phyloP scores from a whole-genome alignment of 1,139 yeast species.

The Kodamaea alishanica region DNA sequence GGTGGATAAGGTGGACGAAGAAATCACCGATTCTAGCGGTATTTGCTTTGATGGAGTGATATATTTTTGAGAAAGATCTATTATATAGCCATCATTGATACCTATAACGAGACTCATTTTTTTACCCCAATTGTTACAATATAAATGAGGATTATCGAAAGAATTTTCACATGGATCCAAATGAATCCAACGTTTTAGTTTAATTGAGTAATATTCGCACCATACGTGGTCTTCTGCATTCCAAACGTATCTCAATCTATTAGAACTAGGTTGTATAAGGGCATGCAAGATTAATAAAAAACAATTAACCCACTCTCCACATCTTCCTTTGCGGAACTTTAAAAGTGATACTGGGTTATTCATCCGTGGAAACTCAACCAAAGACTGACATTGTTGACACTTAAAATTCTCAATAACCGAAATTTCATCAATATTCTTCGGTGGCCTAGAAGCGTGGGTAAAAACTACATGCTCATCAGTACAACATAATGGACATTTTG shows the following conservation, averaged over 20 bases:
- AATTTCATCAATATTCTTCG: slow-evolving; percentile 30
- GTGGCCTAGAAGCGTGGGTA: slow-evolving; percentile 14
- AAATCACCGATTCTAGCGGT: slow-evolving; percentile 38
- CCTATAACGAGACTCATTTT: slow-evolving; percentile 86
- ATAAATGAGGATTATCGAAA: slow-evolving; percentile 74
- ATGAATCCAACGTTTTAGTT: slow-evolving; percentile 74
- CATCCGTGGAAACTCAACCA: slow-evolving; percentile 69
- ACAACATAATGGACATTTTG: slow-evolving; percentile 55
- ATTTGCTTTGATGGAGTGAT: slow-evolving; percentile 52
- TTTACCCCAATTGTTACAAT: slow-evolving; percentile 88
- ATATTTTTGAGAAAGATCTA: slow-evolving; percentile 70
- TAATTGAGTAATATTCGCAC: slow-evolving; percentile 79
- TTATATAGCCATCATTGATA: slow-evolving; percentile 53
- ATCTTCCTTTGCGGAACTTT: slow-evolving; percentile 66
- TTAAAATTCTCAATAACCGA: slow-evolving; percentile 54
- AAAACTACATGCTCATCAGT: slow-evolving; percentile 24
- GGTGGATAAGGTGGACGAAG: slow-evolving; percentile 34
- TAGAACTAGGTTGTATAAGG: slow-evolving; percentile 31
- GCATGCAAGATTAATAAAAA: slow-evolving; percentile 70
- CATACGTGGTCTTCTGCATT: slow-evolving; percentile 93
- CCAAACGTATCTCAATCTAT: slow-evolving; percentile 63
- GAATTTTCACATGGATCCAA: slow-evolving; percentile 86
- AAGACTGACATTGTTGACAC: slow-evolving; percentile 49
- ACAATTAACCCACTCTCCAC: slow-evolving; percentile 96
- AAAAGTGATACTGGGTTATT: slow-evolving; percentile 63